These are phyloP conservation scores for Zelonia costaricensis DNA, from an alignment of 208 protist species.

Conservation along the genomic window DNA sequence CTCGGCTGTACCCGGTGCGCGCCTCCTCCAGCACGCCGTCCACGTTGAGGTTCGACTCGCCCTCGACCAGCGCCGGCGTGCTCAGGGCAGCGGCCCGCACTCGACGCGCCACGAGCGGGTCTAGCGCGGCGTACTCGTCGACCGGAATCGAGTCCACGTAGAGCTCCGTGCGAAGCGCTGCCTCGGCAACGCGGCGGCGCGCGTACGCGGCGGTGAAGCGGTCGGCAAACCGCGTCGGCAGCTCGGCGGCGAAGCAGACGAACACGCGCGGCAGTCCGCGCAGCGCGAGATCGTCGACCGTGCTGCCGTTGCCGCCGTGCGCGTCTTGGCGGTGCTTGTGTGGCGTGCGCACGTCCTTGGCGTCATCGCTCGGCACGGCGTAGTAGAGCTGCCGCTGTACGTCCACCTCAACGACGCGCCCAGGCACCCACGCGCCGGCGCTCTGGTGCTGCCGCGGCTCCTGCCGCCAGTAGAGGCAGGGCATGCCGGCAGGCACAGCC, in stretches of 20 bases:
- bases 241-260: constrained; percentile 93
- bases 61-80: constrained; percentile 71
- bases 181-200: constrained; percentile 71
- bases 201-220: constrained; percentile 87
- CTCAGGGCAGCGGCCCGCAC: constrained; percentile 71
- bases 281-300: not conserved
- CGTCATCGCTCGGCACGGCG: constrained; percentile 2
- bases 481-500: constrained; percentile 32
- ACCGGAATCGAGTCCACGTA: constrained; percentile 95
- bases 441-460: constrained; percentile 27
- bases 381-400: constrained; percentile 16
- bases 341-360: not conserved
- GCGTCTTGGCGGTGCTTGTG: not conserved
- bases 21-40: constrained; percentile 76
- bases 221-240: constrained; percentile 88
- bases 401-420: constrained; percentile 30
- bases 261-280: constrained; percentile 71
- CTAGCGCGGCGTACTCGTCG: constrained; percentile 87
- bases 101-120: constrained; percentile 57
- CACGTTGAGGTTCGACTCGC: constrained; percentile 74
- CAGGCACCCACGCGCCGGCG: constrained; percentile 13
- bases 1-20: constrained; percentile 82
- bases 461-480: constrained; percentile 39
- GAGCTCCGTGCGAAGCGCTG: constrained; percentile 82
- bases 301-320: not conserved